A percentile compares a stretch with the other conserved stretches of the same genome.
phyloP scores from a whole-genome alignment of 805 yeast species.

The Candida gorgasii region DNA sequence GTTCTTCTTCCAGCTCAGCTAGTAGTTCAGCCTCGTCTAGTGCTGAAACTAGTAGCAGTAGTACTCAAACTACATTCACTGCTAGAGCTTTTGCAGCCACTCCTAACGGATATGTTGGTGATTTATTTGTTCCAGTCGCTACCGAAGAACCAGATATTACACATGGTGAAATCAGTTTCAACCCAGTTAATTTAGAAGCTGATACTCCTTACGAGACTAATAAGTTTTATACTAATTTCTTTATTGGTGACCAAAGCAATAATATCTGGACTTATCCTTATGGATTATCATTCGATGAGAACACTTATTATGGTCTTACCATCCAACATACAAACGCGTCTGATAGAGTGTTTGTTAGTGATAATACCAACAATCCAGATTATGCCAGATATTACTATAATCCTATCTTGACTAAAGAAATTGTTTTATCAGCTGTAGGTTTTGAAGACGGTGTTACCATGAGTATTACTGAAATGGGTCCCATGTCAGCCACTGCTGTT shows the following conservation, averaged over 20 bases:
- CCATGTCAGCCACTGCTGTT: slow-evolving; percentile 18
- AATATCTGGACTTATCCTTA: slow-evolving; percentile 68
- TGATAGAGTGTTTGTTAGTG: slow-evolving; percentile 45
- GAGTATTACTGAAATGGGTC: slow-evolving; percentile 11
- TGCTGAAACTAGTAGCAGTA: background rate
- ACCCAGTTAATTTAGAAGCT: slow-evolving; percentile 45
- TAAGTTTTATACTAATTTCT: slow-evolving; percentile 69
- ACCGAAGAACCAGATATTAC: slow-evolving; percentile 38
- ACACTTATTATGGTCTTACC: slow-evolving; percentile 54
- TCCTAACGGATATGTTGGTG: slow-evolving; percentile 25
- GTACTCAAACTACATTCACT: background rate
- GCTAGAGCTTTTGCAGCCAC: slow-evolving; percentile 6
- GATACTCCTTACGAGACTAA: slow-evolving; percentile 62
- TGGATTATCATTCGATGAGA: slow-evolving; percentile 53
- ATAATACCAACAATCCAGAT: slow-evolving; percentile 37
- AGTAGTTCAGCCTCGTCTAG: no score
- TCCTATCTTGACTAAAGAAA: slow-evolving; percentile 54
- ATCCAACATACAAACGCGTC: slow-evolving; percentile 53
- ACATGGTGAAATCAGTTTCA: slow-evolving; percentile 45
- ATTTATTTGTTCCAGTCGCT: slow-evolving; percentile 50
- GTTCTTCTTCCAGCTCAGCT: background rate
- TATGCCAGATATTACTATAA: slow-evolving; percentile 50
- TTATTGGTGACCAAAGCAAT: slow-evolving; percentile 52
- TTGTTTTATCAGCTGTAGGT: slow-evolving; percentile 52
- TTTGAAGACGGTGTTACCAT: slow-evolving; percentile 6